Base-by-base conservation (phyloP, 805 yeast genomes). In the Saccharomycopsis sp. region DNA sequence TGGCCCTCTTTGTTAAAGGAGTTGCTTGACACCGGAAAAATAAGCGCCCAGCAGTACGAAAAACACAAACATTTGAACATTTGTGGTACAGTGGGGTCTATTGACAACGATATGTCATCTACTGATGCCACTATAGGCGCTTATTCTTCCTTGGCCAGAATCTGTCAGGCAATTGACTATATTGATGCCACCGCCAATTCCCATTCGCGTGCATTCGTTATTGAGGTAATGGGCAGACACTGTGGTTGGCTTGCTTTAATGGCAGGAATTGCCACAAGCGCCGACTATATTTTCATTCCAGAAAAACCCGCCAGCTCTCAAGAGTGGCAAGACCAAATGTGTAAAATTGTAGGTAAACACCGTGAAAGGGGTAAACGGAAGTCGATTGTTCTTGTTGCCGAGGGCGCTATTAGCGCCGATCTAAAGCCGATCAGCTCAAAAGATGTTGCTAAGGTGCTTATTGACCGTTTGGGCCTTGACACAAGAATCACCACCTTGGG, bases 151-250 rank as follows among this genome's bases (percentile, higher is more conserved):
- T 75, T 87, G 60, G 91, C 83, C 59, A 75, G 93, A 68, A 87
- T 87, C 64, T 82, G 87, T 66, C 83, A 84, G 67, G 82, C 84
- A 72, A 81, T 87, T 63, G 96, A 87, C 72, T 87, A 85, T 68
- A 87, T 87, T 61, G 93, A 87, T 69, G 90, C 92, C 23, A 87
- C 96, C 23, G 96, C 96, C 23, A 80, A 81, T 56, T 86, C 92
- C 1, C 96, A 87, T 70, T 86, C 90, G 34, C 75, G 96, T 69
- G 94, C 93, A 2, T 87, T 87, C 67, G 89, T 87, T 47, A 84
- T 87, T 49, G 96, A 87, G 73, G 96, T 87, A 19, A 87, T 87
- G 96, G 96, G 96, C 61, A 79, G 96, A 72, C 91, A 87, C 70
- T 87, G 96, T 75, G 96, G 96, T 63, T 87, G 96, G 96, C 77